Conservation (phyloP, 148 eudicot genomes). For the Fagopyrum homotropicum region DNA sequence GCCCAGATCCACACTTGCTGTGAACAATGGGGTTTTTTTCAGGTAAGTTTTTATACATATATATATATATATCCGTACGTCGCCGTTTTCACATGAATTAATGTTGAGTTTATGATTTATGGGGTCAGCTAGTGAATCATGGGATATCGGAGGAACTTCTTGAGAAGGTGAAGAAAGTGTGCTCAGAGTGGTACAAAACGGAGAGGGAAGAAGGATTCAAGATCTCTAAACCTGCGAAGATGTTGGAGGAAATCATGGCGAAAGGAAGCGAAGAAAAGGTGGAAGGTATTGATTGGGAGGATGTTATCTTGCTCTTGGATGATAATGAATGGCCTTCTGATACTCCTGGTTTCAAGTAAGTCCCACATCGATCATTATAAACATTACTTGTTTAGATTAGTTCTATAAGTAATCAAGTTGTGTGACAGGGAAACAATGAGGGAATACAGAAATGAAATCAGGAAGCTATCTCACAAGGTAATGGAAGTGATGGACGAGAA, state of each 20-base stretch:
- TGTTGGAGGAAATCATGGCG: slow-evolving; percentile 39
- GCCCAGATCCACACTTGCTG: slow-evolving; percentile 69
- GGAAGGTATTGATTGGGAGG: slow-evolving; percentile 73
- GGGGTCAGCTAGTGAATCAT: slow-evolving; percentile 70
- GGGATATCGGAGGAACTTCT: slow-evolving; percentile 81
- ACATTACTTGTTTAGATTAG: no score
- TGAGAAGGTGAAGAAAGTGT: slow-evolving; percentile 73
- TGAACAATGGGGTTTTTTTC: slow-evolving; percentile 92
- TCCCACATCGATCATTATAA: no score
- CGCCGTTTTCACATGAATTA: no score
- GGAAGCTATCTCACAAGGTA: slow-evolving; percentile 50
- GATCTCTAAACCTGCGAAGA: slow-evolving; percentile 26
- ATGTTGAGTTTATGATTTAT: background rate
- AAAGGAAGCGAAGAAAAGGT: background rate
- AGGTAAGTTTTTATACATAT: slow-evolving; percentile 27
- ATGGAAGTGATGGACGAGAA: slow-evolving; percentile 93
- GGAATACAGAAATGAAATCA: slow-evolving; percentile 63
- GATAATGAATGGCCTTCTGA: slow-evolving; percentile 66
- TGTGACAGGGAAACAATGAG: slow-evolving; percentile 66
- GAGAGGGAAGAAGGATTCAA: slow-evolving; percentile 74
- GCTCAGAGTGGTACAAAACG: slow-evolving; percentile 45
- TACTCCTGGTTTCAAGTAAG: slow-evolving; percentile 71
- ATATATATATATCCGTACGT: no score
- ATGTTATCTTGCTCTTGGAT: slow-evolving; percentile 69
- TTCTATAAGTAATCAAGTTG: no score